phyloP scores from a whole-genome alignment of 805 yeast genomes.

The Barnettozyma wickerhamii region DNA sequence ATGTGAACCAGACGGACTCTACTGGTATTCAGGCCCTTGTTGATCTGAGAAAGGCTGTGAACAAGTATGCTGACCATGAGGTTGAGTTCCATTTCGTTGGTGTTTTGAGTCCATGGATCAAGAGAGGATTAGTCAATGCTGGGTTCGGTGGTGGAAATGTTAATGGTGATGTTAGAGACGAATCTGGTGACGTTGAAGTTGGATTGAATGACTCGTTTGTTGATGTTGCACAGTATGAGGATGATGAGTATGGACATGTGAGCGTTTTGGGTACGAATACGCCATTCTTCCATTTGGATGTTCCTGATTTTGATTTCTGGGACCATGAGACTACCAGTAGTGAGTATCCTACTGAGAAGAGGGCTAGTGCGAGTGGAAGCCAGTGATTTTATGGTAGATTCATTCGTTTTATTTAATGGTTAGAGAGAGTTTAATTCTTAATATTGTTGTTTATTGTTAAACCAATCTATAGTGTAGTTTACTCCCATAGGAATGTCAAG shows the following conservation, averaged over 20 bases:
- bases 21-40: constrained; percentile 76
- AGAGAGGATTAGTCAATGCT: constrained; percentile 65
- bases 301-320: constrained; percentile 42
- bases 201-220: constrained; percentile 15
- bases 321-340: too few relatives aligned
- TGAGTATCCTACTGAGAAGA: too few relatives aligned
- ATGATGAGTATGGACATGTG: constrained; percentile 32
- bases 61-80: constrained; percentile 71
- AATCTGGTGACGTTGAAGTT: constrained; percentile 3
- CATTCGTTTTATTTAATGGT: too few relatives aligned
- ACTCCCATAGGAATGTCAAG: constrained; percentile 29
- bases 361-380: too few relatives aligned
- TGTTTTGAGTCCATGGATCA: constrained; percentile 80
- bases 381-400: too few relatives aligned
- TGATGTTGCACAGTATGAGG: constrained; percentile 21
- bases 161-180: constrained; percentile 37
- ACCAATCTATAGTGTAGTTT: too few relatives aligned
- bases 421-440: too few relatives aligned
- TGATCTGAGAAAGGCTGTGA: constrained; percentile 69
- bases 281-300: constrained; percentile 75
- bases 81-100: constrained; percentile 91
- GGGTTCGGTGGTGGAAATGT: constrained; percentile 73
- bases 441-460: too few relatives aligned
- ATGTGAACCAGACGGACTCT: constrained; percentile 70
- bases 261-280: constrained; percentile 62